Percentiles rank a stretch among this genome's conserved stretches.
Conservation (phyloP, 139 green algal species). For the Chlorella sorokiniana region DNA sequence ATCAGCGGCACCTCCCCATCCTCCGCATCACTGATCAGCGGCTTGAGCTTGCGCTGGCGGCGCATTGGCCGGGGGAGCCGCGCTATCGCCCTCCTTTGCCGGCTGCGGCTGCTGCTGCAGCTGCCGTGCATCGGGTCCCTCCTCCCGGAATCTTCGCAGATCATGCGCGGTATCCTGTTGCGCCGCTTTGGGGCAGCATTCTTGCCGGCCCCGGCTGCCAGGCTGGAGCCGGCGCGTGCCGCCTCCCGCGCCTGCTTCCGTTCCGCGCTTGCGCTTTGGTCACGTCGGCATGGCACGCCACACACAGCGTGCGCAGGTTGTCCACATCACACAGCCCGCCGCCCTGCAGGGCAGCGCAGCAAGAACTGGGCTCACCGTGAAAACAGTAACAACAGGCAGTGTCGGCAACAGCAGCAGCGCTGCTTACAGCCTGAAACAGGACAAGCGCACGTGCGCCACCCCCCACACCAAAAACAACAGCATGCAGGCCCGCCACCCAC, state of each 20-base stretch:
- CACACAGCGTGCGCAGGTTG: constrained; percentile 91
- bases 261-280: too few relatives aligned
- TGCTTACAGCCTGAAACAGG: neutral
- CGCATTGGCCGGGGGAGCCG: neutral
- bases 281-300: constrained; percentile 77
- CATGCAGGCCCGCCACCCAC: neutral
- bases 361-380: neutral
- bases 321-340: constrained; percentile 86
- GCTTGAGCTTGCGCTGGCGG: constrained; percentile 1
- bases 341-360: constrained; percentile 42
- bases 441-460: neutral
- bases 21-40: neutral
- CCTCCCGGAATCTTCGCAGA: neutral
- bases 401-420: neutral
- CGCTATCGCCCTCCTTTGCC: neutral
- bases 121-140: neutral
- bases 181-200: constrained; percentile 8
- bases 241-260: constrained; percentile 56
- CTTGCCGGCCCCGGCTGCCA: neutral
- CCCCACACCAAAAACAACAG: neutral
- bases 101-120: neutral
- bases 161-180: neutral
- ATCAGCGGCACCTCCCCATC: neutral
- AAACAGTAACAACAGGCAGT: neutral
- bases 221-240: neutral